A percentile compares a stretch with the other conserved stretches of the same genome.
Evolutionary conservation across 129 eudicot genomes (phyloP).

Genomic region (Chrysanthemum lavandulifolium): DNA sequence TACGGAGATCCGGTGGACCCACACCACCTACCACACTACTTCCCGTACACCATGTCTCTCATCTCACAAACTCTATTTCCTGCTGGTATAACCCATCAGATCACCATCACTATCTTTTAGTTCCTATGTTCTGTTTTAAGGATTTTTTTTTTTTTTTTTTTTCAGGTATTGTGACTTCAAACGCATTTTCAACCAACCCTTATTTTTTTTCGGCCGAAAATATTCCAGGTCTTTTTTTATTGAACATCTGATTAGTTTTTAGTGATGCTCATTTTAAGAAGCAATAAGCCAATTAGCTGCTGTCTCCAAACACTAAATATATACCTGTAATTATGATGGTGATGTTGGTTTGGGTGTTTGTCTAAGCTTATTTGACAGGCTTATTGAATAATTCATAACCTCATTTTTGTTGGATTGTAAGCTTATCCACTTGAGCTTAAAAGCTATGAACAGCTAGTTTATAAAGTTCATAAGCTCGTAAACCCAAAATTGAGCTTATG

Average conservation of each 20-base stretch:
- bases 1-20: not conserved
- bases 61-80: conserved; percentile 60
- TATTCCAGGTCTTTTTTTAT: conserved; percentile 47
- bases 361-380: too few relatives aligned
- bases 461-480: too few relatives aligned
- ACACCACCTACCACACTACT: conserved; percentile 35
- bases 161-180: conserved; percentile 87
- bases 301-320: too few relatives aligned
- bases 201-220: conserved; percentile 65
- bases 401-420: too few relatives aligned
- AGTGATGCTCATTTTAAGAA: too few relatives aligned
- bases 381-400: too few relatives aligned
- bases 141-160: not conserved
- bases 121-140: not conserved
- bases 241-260: not conserved
- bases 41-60: conserved; percentile 49
- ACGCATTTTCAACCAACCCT: conserved; percentile 57
- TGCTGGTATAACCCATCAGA: conserved; percentile 51
- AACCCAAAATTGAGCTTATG: too few relatives aligned
- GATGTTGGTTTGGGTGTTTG: too few relatives aligned
- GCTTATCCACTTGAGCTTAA: too few relatives aligned
- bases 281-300: too few relatives aligned
- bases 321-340: too few relatives aligned
- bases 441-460: too few relatives aligned
- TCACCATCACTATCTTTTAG: not conserved